Evolutionary conservation across 495 filamentous ascomycete genomes (phyloP), one percentile per base, ranked within the genome.

Genomic region (Pyrenula massariospora): DNA sequence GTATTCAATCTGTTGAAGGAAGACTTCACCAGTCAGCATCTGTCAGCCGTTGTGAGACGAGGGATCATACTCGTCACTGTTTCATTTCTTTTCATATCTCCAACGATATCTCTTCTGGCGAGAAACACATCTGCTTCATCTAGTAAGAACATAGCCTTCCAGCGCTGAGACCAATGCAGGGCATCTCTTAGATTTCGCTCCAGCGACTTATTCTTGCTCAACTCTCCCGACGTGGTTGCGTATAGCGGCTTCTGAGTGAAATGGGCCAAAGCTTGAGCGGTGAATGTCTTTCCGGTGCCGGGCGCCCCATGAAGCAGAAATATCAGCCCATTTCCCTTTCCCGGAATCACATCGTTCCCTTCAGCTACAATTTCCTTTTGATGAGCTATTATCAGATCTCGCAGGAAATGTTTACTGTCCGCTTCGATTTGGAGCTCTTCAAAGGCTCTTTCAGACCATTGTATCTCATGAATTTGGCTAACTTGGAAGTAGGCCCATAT

Each of bases 101-200:
- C 31, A 15, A 49, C 52, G 20, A 63, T 59, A 0, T 50, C 59
- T 12, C 80, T 67, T 56, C 72, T 61, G n/a, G 73, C 68, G 0
- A 84, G 66, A 56, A 83, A 84, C 0, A 83, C 70, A 52, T 83
- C 80, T 0, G 75, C 77, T 64, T 84, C 78, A 56, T 84, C 80
- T 0, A 84, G 62, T 0, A 84, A 66, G 24, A 54, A 20, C 10
- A 52, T 52, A 8, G 50, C 50, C 8, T 52, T 10, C 50, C 50
- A 52, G 50, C 19, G 22, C 19, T 24, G n/a, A 24, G 50, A 19
- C 19, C 50, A 24, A 19, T 24, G n/a, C 10, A 52, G 20, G 10
- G 22, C n/a, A 52, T 52, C 22, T 52, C 50, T 20, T 19, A 52
- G 50, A 21, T 52, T 20, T 10, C n/a, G n/a, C 10, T 52, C 50